These are phyloP conservation scores for Mycena sp. DNA, from an alignment of 1,284 basidiomycete species.

Conservation along the genomic window DNA sequence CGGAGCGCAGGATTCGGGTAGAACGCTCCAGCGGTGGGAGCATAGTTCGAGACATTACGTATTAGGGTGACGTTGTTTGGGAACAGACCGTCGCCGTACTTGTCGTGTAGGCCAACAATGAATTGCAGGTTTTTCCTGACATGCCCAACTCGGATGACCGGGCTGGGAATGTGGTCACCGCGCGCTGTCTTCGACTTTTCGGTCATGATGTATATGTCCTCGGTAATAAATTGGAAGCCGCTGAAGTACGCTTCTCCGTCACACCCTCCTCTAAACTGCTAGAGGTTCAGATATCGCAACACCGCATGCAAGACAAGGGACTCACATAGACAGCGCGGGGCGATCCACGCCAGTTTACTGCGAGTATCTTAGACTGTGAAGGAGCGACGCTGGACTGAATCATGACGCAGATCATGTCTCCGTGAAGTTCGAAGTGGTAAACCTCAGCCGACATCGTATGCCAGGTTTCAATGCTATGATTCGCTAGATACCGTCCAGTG, in stretches of 20 bases:
- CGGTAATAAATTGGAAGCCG: conserved; percentile 24
- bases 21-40: not conserved
- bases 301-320: not conserved
- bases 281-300: too few species aligned
- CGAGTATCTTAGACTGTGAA: not conserved
- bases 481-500: not conserved
- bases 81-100: not conserved
- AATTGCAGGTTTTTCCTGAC: not conserved
- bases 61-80: conserved; percentile 7
- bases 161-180: not conserved
- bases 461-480: not conserved
- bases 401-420: conserved; percentile 17
- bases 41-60: conserved; percentile 5
- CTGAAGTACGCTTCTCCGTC: not conserved
- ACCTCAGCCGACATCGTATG: not conserved
- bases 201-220: conserved; percentile 18
- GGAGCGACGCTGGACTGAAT: not conserved
- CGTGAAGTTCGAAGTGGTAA: conserved; percentile 17
- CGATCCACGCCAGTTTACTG: conserved; percentile 5
- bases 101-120: not conserved
- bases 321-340: not conserved
- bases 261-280: too few species aligned
- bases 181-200: not conserved
- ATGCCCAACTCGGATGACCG: not conserved
- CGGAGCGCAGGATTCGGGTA: conserved; percentile 1